These are phyloP conservation scores for Saussurea involucrata DNA, from an alignment of 129 eudicot species.

Conservation along the genomic window DNA sequence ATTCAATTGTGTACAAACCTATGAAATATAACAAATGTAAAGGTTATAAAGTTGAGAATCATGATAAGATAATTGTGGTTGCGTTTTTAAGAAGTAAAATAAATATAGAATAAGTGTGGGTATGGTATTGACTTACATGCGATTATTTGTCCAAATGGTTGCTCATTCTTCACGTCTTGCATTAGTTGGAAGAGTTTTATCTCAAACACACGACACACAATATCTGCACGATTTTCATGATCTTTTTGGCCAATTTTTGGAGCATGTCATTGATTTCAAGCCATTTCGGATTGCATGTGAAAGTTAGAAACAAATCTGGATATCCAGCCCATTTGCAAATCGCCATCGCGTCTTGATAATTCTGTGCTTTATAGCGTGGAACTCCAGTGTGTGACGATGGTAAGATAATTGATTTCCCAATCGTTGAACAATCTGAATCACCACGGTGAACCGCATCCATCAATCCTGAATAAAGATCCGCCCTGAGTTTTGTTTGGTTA, in stretches of 20 bases:
- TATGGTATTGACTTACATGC: background rate
- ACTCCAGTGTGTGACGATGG: background rate
- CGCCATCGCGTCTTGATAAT: constrained; percentile 1
- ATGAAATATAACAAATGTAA: background rate
- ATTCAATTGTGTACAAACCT: constrained; percentile 1
- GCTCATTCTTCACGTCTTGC: background rate
- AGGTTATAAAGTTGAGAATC: background rate
- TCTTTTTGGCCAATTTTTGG: background rate
- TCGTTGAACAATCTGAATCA: background rate
- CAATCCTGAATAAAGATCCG: background rate
- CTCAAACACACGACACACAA: background rate
- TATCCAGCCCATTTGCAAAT: constrained; percentile 5
- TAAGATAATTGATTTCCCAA: background rate
- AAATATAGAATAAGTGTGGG: background rate
- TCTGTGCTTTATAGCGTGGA: background rate
- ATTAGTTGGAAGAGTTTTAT: background rate
- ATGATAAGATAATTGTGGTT: background rate
- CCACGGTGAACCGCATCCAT: background rate
- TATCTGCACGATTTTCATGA: background rate
- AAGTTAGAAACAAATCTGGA: background rate
- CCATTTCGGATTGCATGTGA: background rate
- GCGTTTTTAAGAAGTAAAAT: background rate
- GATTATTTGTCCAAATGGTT: background rate
- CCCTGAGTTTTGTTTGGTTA: background rate
- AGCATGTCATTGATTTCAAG: background rate